Conservation (phyloP, 2,329 filamentous ascomycete species). For the Neocatenulostroma microsporum region DNA sequence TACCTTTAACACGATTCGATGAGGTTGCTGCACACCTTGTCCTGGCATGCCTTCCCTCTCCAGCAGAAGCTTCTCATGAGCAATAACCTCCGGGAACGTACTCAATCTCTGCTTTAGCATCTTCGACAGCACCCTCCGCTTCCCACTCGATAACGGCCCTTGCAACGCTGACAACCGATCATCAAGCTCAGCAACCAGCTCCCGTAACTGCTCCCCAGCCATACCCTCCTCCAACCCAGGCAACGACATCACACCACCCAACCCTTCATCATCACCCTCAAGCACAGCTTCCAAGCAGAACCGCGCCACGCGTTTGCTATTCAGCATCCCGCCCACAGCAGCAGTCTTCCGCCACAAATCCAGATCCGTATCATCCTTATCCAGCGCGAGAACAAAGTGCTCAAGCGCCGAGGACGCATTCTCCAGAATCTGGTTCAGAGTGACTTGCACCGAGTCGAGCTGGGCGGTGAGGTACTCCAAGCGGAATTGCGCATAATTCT, state of each 20-base stretch:
- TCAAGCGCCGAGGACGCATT: constrained; percentile 39
- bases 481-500: constrained; percentile 87
- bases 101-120: constrained; percentile 49
- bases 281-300: constrained; percentile 58
- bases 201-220: constrained; percentile 44
- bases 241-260: constrained; percentile 47
- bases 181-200: constrained; percentile 43
- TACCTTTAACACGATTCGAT: constrained; percentile 17
- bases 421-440: constrained; percentile 24
- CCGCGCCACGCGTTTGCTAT: constrained; percentile 51
- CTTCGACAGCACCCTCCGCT: constrained; percentile 43
- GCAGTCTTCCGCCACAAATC: constrained; percentile 57
- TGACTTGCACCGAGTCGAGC: constrained; percentile 20
- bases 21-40: constrained; percentile 6
- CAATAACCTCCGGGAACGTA: constrained; percentile 42
- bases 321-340: constrained; percentile 49
- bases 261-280: constrained; percentile 52
- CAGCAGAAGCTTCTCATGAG: constrained; percentile 9
- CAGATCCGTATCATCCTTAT: constrained; percentile 57
- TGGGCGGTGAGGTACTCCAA: constrained; percentile 51
- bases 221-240: constrained; percentile 52
- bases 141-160: constrained; percentile 43
- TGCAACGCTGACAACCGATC: constrained; percentile 50
- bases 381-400: constrained; percentile 54
- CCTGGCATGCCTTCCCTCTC: constrained; percentile 2